Conservation (phyloP, 2,329 filamentous ascomycete genomes). For the Achaetomium macrosporum region DNA sequence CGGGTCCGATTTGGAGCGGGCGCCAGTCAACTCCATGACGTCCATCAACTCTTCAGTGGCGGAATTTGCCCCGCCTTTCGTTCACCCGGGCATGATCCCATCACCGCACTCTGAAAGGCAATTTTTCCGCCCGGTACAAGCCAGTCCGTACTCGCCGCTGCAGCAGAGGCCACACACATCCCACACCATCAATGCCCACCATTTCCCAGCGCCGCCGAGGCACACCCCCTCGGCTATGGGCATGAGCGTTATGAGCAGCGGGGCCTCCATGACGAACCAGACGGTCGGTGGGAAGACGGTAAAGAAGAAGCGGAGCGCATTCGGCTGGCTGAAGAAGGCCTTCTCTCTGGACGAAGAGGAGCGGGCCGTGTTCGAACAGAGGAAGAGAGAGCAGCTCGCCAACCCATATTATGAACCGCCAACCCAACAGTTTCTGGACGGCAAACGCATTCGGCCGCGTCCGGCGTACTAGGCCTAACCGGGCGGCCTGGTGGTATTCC, state of each 20-base stretch:
- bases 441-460: constrained; percentile 39
- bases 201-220: constrained; percentile 35
- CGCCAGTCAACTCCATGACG: constrained; percentile 33
- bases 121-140: constrained; percentile 56
- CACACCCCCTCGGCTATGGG: constrained; percentile 50
- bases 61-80: constrained; percentile 34
- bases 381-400: constrained; percentile 39
- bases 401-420: constrained; percentile 46
- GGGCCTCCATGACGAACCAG: constrained; percentile 42
- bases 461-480: constrained; percentile 5
- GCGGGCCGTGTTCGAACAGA: constrained; percentile 52
- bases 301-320: constrained; percentile 63
- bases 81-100: constrained; percentile 36
- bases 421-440: constrained; percentile 52
- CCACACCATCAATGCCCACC: constrained; percentile 28
- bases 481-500: neutral
- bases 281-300: constrained; percentile 35
- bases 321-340: constrained; percentile 64
- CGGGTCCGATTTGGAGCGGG: constrained; percentile 42
- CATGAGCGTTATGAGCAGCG: constrained; percentile 53
- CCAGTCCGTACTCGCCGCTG: constrained; percentile 57
- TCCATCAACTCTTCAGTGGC: constrained; percentile 27
- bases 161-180: constrained; percentile 55
- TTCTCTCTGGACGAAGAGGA: constrained; percentile 61
- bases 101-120: constrained; percentile 50